Conservation (phyloP, 306 rosid species). For the peach (Prunus persica) region DNA sequence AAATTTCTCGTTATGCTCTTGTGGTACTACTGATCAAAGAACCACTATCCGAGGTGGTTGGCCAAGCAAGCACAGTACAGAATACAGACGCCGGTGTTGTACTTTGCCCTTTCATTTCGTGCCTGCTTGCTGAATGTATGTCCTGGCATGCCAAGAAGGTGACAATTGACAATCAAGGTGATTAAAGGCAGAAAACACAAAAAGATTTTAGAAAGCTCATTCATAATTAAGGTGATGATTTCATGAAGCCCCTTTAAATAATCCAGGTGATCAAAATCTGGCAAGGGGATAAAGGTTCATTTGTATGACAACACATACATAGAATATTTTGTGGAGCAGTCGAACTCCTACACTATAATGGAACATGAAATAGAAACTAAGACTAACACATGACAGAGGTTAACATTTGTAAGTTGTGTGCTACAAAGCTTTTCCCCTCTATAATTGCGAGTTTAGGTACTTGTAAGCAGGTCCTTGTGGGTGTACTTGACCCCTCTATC, state of each 20-base stretch:
- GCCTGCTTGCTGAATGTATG: no score
- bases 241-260: constrained; percentile 19
- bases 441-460: constrained; percentile 6
- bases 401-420: constrained; percentile 15
- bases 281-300: constrained; percentile 35
- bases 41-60: no score
- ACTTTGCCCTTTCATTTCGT: no score
- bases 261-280: constrained; percentile 19
- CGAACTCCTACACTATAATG: not conserved
- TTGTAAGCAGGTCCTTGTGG: constrained; percentile 42
- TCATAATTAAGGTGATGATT: constrained; percentile 14
- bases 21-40: no score
- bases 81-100: no score
- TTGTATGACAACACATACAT: constrained; percentile 17
- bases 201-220: not conserved
- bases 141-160: no score
- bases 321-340: constrained; percentile 10
- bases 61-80: no score
- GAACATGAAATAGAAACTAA: constrained; percentile 15
- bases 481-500: constrained; percentile 59
- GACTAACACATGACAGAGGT: constrained; percentile 14
- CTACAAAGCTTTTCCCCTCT: constrained; percentile 11
- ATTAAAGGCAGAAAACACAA: not conserved
- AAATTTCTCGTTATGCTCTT: not conserved
- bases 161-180: not conserved